phyloP scores from a whole-genome alignment of 2,329 filamentous ascomycete genomes.

The Aspergillus aculeatinus region DNA sequence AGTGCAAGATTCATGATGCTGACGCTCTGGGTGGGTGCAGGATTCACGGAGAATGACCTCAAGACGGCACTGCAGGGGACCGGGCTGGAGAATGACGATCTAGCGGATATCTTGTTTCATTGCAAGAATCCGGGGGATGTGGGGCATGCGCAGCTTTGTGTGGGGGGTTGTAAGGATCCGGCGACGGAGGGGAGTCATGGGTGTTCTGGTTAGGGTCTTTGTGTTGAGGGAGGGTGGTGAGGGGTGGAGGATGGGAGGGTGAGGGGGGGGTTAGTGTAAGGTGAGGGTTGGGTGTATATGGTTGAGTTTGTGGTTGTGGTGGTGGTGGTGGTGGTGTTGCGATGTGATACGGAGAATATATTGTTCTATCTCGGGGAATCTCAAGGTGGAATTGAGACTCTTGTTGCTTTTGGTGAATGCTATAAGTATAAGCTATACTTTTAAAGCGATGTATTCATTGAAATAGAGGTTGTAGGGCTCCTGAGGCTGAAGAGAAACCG shows the following conservation, averaged over 20 bases:
- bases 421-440: no score
- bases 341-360: no score
- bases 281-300: background rate
- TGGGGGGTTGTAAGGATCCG: slow-evolving; percentile 28
- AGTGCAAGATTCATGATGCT: background rate
- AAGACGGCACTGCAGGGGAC: slow-evolving; percentile 28
- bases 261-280: no score
- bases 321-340: no score
- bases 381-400: no score
- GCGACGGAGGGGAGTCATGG: slow-evolving; percentile 31
- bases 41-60: slow-evolving; percentile 31
- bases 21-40: slow-evolving; percentile 13
- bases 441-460: no score
- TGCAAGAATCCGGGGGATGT: slow-evolving; percentile 36
- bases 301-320: no score
- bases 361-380: no score
- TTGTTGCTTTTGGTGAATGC: no score
- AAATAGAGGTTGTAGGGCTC: no score
- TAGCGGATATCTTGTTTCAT: slow-evolving; percentile 34
- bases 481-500: no score
- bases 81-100: slow-evolving; percentile 26
- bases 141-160: slow-evolving; percentile 34
- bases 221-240: background rate
- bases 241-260: no score
- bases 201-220: slow-evolving; percentile 3